A percentile compares a stretch with the other conserved stretches of the same genome.
These are phyloP conservation scores for Backusella luteola DNA, from an alignment of 192 early-diverging fungal species.

Conservation along the genomic window DNA sequence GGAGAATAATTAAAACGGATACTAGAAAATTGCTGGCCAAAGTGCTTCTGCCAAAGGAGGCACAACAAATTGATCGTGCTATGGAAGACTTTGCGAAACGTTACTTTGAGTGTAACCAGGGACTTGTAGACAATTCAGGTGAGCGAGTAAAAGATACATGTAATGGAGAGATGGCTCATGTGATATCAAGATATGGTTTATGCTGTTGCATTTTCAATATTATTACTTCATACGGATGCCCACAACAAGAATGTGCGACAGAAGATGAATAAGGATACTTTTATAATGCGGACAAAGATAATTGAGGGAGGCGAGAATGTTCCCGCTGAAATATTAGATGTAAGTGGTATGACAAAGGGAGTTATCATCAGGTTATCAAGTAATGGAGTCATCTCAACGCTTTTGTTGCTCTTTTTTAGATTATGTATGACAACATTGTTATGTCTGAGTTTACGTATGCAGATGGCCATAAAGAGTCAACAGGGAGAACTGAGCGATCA, in stretches of 20 bases:
- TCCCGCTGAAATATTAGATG: conserved; percentile 71
- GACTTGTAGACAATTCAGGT: conserved; percentile 50
- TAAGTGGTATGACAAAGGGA: conserved; percentile 38
- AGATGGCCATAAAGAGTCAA: conserved; percentile 44
- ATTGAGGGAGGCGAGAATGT: conserved; percentile 67
- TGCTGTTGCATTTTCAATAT: conserved; percentile 74
- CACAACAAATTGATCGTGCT: conserved; percentile 83
- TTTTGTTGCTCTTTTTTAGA: conserved; percentile 22
- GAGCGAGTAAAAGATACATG: conserved; percentile 27
- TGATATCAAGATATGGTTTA: conserved; percentile 62
- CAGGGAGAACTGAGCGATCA: conserved; percentile 30
- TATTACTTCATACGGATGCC: conserved; percentile 84
- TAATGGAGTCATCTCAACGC: neutral
- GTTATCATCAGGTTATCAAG: conserved; percentile 4
- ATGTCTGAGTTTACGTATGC: conserved; percentile 55
- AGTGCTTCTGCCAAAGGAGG: conserved; percentile 75
- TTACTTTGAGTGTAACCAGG: conserved; percentile 68
- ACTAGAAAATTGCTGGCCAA: conserved; percentile 68
- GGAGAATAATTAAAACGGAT: neutral
- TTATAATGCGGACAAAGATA: conserved; percentile 64
- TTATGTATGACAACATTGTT: conserved; percentile 61
- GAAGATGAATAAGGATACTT: conserved; percentile 83
- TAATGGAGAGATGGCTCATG: neutral
- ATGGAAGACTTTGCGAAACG: conserved; percentile 71
- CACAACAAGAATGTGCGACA: conserved; percentile 78